Evolutionary conservation across 371 early-diverging fungal genomes (phyloP).

Genomic region (Haplosporangium sp.): DNA sequence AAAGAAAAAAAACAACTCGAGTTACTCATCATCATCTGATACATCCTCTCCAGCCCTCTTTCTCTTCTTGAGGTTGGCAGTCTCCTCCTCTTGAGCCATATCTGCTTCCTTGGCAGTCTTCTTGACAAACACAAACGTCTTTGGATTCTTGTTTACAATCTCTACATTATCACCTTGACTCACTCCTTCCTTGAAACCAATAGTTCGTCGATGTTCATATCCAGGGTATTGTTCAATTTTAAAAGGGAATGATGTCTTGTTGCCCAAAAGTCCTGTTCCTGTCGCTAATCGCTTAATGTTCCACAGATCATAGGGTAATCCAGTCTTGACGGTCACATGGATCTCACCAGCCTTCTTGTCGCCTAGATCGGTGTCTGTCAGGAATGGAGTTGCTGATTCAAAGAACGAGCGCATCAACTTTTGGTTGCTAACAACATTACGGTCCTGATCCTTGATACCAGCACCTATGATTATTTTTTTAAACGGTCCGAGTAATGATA

Average conservation of each 20-base stretch:
- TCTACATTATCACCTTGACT: constrained; percentile 85
- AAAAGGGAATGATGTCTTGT: constrained; percentile 74
- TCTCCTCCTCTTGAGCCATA: constrained; percentile 54
- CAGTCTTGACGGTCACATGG: constrained; percentile 86
- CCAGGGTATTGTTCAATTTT: constrained; percentile 80
- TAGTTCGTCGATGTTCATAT: constrained; percentile 93
- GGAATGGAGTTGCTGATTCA: constrained; percentile 65
- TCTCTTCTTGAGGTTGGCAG: constrained; percentile 46
- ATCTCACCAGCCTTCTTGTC: constrained; percentile 73
- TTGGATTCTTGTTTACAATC: constrained; percentile 74
- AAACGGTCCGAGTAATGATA: not conserved
- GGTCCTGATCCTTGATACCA: constrained; percentile 94
- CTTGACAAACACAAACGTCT: constrained; percentile 78
- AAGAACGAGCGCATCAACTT: constrained; percentile 79
- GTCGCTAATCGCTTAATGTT: constrained; percentile 81
- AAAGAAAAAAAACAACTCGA: not conserved
- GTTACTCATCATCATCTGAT: constrained; percentile 42
- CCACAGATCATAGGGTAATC: constrained; percentile 92
- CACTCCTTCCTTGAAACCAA: constrained; percentile 89
- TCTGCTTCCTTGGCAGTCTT: constrained; percentile 63
- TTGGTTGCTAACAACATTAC: constrained; percentile 90
- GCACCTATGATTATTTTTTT: constrained; percentile 59
- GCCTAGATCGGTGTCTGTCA: constrained; percentile 57
- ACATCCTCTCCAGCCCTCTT: constrained; percentile 56
- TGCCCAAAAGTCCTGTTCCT: constrained; percentile 67